Base-by-base conservation (phyloP, 2,329 filamentous ascomycete genomes). In the Emmonsiellopsis sp. region DNA sequence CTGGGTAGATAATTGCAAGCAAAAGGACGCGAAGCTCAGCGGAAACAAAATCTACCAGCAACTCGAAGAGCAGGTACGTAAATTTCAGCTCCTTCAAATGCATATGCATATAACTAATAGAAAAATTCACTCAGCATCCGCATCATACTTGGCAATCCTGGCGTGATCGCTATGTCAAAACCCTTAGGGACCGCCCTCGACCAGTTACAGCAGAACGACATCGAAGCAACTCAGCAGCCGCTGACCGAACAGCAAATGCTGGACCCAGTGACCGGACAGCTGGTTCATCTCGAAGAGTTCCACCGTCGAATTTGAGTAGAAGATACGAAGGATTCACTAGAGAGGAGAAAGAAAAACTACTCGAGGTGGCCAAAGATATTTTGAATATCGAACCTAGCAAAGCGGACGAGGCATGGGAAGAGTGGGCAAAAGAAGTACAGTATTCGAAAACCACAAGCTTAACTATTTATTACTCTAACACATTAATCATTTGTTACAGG, bases 141-240 rank as follows among this genome's bases (percentile, higher is more conserved):
- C 61, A 66, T 46, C 75, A 78, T 60, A 70, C 75, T 2, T 77
- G 60, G 59, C 75, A 78, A 60, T 76, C 75, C 34, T 77, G 72
- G 70, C 69, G 75, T 35, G 67, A 74, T 60, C 70, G 74, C n/a
- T 77, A 72, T 57, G 35, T 75, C 11, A 76, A 71, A 55, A 61
- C 57, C 20, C 57, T 76, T 9, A 65, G 67, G 16, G 67, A 67
- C 10, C 63, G 55, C 7, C 63, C 65, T 37, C 67, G 68, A 2
- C 71, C 72, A 15, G 70, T 65, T 11, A 59, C 64, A 32, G 58
- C 49, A 55, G 45, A 53, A 4, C 41, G 20, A 26, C 5, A 20
- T 34, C 15, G 32, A 38, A 41, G 45, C 15, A 35, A 10, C 38
- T 15, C 34, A 20, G 10, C 46, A 38, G 20, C 16, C 30, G 35